Base-by-base conservation (phyloP, 768 basidiomycete species). In the Tricholoma matsutake region DNA sequence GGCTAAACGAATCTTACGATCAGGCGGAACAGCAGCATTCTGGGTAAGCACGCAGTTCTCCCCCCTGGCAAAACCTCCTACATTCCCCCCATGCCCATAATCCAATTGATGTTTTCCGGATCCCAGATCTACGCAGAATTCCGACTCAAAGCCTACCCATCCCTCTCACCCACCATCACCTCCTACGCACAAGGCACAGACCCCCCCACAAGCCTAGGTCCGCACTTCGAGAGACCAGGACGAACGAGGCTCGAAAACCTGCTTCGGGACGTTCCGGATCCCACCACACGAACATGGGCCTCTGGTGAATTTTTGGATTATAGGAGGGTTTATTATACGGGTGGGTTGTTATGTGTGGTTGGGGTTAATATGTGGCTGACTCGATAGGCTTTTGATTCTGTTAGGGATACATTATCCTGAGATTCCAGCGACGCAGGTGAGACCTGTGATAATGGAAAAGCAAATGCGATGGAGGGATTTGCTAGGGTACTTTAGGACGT, bases 221-320 rank as follows among this genome's bases (percentile, higher is more conserved):
- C 85, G 1, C 83, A 92, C 68, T 94, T 91, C 82, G 82, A 94
- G 65, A 85, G 88, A 31, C 92, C 93, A 0, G 93, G 93, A 14
- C 81, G 93, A 11, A 83, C 83, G 0, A 87, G 93, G 63, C 80
- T 94, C 22, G 87, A 91, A 59, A 79, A 79, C 6, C 84, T 91
- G 67, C 81, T 94, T 2, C 78, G 85, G 6, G 84, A 85, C 29
- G 81, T 94, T n/a, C 89, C 87, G 0, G 79, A 81, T 45, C 83
- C 87, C 2, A 65, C 64, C 0, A 61, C n/a, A n/a, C n/a, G n/a
- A n/a, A n/a, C n/a, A n/a, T n/a, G n/a, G n/a, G n/a, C 56, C 43
- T 75, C 74, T 5, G 71, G 68, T 37, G 69, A 69, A 1, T 78
- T 84, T 56, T 69, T 68, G 31, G 73, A 79, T 29, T 76, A 85